These are phyloP conservation scores for Corinectria fuckeliana DNA, from an alignment of 2,329 filamentous ascomycete genomes.

Conservation along the genomic window DNA sequence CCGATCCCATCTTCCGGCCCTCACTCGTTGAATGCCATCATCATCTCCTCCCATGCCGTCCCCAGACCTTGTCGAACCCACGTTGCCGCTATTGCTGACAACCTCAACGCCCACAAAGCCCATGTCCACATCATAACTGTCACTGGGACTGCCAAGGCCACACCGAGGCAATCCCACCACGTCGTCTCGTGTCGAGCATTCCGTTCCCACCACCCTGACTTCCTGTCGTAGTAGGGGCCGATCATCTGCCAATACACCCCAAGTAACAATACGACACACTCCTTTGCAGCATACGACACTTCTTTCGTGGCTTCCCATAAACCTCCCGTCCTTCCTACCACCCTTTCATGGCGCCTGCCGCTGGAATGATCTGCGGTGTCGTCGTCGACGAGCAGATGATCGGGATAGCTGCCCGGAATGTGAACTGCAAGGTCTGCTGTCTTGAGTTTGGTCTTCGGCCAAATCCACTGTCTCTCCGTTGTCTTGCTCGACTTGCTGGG, in stretches of 20 bases:
- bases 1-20: constrained; percentile 2
- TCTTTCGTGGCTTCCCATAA: constrained; percentile 23
- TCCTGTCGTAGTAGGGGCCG: constrained; percentile 47
- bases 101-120: constrained; percentile 38
- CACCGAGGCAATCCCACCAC: constrained; percentile 32
- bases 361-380: constrained; percentile 41
- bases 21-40: constrained; percentile 23
- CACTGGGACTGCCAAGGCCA: constrained; percentile 39
- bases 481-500: background rate
- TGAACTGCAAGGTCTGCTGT: constrained; percentile 18
- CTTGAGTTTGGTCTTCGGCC: constrained; percentile 1
- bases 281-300: constrained; percentile 8
- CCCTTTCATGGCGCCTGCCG: background rate
- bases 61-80: constrained; percentile 25
- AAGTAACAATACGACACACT: constrained; percentile 23
- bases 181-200: constrained; percentile 32
- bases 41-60: constrained; percentile 21
- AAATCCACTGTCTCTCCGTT: background rate
- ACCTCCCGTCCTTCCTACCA: background rate
- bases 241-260: constrained; percentile 46
- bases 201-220: constrained; percentile 45
- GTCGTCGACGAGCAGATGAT: constrained; percentile 34
- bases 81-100: constrained; percentile 27
- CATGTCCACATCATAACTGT: constrained; percentile 32
- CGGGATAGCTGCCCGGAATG: constrained; percentile 40